Evolutionary conservation across 139 green algal species (phyloP).

Genomic region (Eudorina sp.): DNA sequence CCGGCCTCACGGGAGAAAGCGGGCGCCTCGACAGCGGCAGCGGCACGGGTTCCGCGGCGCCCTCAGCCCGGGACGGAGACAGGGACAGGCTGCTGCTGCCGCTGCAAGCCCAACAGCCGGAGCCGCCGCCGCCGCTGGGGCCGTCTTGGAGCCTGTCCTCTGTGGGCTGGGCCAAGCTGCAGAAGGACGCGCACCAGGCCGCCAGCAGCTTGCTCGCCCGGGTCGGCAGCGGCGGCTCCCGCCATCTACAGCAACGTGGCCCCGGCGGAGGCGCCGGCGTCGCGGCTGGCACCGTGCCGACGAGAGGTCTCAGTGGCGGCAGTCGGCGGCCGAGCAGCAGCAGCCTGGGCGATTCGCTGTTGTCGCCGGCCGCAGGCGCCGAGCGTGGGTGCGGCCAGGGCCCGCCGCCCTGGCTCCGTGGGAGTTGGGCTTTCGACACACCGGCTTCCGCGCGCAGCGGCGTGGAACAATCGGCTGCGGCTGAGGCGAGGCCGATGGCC

Average conservation of each 20-base stretch:
- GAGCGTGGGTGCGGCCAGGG: no score
- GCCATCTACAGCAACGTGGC: no score
- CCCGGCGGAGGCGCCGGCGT: neutral
- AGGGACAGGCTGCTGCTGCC: neutral
- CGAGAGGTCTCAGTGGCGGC: neutral
- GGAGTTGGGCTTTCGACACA: no score
- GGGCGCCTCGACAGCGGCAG: neutral
- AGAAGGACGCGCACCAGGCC: constrained; percentile 1
- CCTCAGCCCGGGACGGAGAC: no score
- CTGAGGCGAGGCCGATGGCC: no score
- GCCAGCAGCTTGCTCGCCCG: neutral
- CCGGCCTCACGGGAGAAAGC: neutral
- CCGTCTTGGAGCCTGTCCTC: constrained; percentile 5
- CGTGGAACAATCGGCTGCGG: no score
- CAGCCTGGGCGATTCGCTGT: neutral
- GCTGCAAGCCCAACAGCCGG: neutral
- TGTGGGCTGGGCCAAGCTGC: constrained; percentile 1
- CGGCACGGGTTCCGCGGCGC: neutral
- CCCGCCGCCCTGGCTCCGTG: no score
- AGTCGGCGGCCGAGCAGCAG: neutral
- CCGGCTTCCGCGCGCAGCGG: no score
- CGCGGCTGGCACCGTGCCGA: neutral
- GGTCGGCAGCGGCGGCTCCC: no score
- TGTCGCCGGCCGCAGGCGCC: no score
- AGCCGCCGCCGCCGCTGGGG: neutral